Percentiles rank a stretch among this genome's conserved stretches.
Evolutionary conservation across 2,329 filamentous ascomycete genomes (phyloP).

Genomic region (Xylaria sp.): DNA sequence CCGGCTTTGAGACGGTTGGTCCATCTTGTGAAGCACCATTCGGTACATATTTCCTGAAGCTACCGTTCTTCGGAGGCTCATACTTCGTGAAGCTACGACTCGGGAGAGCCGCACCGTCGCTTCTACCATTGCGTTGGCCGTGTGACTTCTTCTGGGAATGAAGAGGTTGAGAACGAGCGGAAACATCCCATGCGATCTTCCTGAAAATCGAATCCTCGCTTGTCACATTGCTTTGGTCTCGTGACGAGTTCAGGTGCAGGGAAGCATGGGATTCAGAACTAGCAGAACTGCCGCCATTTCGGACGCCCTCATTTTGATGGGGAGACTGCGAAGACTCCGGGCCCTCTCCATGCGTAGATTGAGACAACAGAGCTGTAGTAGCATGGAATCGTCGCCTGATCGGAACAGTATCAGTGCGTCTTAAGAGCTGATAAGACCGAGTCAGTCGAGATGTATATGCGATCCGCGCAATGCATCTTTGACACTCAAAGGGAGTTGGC

Average conservation of each 20-base stretch:
- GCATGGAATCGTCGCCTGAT: background rate
- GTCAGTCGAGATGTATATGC: constrained; percentile 1
- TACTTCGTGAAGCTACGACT: background rate
- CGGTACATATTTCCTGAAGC: too few relatives aligned
- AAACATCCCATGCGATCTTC: background rate
- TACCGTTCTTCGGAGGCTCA: too few relatives aligned
- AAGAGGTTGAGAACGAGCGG: too few relatives aligned
- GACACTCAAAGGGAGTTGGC: constrained; percentile 29
- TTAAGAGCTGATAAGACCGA: background rate
- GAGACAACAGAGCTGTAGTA: background rate
- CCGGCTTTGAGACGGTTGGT: too few relatives aligned
- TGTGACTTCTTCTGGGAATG: too few relatives aligned
- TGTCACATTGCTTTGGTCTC: background rate
- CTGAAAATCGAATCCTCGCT: background rate
- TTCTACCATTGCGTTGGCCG: background rate
- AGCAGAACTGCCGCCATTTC: background rate
- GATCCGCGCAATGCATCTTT: constrained; percentile 28
- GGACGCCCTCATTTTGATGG: background rate
- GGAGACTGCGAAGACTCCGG: background rate
- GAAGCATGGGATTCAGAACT: background rate
- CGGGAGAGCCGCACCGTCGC: background rate
- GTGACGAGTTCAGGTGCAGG: background rate
- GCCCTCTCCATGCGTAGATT: background rate
- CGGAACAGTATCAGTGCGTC: constrained; percentile 10
- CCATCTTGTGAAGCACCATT: too few relatives aligned